Evolutionary conservation across 2,329 filamentous ascomycete genomes (phyloP).

Genomic region (Colletotrichum tamarilloi): DNA sequence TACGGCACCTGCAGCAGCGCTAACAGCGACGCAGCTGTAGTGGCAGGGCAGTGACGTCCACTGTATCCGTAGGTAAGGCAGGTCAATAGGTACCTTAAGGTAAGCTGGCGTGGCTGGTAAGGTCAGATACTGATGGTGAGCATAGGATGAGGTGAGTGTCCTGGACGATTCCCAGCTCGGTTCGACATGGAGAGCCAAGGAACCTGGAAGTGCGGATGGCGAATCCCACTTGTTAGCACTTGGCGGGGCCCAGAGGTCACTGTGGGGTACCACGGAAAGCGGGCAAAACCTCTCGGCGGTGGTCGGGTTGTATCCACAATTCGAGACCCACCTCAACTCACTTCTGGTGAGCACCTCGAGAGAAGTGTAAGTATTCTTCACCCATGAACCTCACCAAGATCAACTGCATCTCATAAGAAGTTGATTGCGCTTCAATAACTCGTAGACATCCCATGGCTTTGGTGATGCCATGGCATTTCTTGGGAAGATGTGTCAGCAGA

Average conservation of each 20-base stretch:
- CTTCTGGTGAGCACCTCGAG: neutral
- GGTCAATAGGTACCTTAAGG: neutral
- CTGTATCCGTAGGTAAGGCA: neutral
- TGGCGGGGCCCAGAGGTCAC: conserved; percentile 22
- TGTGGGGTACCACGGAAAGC: conserved; percentile 10
- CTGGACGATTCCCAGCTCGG: neutral
- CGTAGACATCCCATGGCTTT: neutral
- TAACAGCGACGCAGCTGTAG: neutral
- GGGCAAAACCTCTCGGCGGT: neutral
- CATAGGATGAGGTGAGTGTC: neutral
- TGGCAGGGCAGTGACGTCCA: neutral
- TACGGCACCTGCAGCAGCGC: neutral
- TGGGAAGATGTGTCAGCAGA: neutral
- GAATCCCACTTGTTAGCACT: conserved; percentile 24
- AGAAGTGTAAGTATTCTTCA: neutral
- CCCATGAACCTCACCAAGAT: neutral
- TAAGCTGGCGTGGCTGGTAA: neutral
- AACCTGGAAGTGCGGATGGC: conserved; percentile 26
- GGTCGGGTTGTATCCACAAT: neutral
- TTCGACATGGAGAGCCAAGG: neutral
- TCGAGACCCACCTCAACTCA: neutral
- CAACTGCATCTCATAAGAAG: neutral
- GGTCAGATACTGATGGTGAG: conserved; percentile 2
- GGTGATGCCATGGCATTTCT: neutral
- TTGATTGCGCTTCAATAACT: neutral